phyloP scores from a whole-genome alignment of 2,329 filamentous ascomycete species.

The Ilyonectria robusta region DNA sequence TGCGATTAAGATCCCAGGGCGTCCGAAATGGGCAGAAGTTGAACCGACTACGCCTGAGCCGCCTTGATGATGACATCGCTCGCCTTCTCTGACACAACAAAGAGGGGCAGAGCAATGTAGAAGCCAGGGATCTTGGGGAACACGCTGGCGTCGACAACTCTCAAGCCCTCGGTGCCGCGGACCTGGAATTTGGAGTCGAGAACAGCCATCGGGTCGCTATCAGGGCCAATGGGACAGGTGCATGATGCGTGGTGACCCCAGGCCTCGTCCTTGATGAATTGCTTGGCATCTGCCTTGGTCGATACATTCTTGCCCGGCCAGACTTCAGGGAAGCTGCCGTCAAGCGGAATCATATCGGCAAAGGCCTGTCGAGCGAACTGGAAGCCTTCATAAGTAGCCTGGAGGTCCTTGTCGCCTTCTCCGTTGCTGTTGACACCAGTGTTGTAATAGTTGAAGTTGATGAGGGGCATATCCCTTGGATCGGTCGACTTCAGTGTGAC shows the following conservation, averaged over 20 bases:
- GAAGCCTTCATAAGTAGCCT: slow-evolving; percentile 61
- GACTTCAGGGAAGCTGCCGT: slow-evolving; percentile 55
- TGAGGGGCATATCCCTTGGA: slow-evolving; percentile 74
- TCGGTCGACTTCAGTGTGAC: slow-evolving; percentile 73
- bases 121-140: slow-evolving; percentile 55
- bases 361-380: slow-evolving; percentile 60
- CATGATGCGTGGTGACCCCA: slow-evolving; percentile 65
- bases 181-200: slow-evolving; percentile 72
- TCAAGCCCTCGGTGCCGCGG: slow-evolving; percentile 65
- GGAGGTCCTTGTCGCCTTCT: slow-evolving; percentile 59
- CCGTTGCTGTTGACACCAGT: slow-evolving; percentile 51
- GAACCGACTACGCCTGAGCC: slow-evolving; percentile 22
- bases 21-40: background rate
- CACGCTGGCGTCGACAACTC: slow-evolving; percentile 74
- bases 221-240: slow-evolving; percentile 69
- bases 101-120: slow-evolving; percentile 37
- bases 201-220: slow-evolving; percentile 68
- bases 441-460: slow-evolving; percentile 71
- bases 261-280: slow-evolving; percentile 57
- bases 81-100: slow-evolving; percentile 71
- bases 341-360: slow-evolving; percentile 52
- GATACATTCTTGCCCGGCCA: slow-evolving; percentile 57
- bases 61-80: slow-evolving; percentile 51
- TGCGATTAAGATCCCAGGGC: no score
- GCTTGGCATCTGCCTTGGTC: slow-evolving; percentile 59